A percentile compares a stretch with the other conserved stretches of the same genome.
phyloP scores from a whole-genome alignment of 306 rosid species.

The Castanopsis chinensis region DNA sequence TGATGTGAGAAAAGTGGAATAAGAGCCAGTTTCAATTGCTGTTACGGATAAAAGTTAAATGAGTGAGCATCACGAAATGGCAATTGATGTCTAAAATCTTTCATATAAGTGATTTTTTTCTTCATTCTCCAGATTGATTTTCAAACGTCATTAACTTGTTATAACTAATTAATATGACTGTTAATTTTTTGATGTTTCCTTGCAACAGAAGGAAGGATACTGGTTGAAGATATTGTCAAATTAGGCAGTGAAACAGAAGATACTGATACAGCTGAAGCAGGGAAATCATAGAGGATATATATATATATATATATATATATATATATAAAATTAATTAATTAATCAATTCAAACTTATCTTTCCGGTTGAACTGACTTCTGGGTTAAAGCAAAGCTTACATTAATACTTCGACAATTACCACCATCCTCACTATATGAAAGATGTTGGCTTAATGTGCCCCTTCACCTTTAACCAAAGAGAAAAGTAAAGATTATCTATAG shows the following conservation, averaged over 20 bases:
- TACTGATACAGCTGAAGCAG: conserved; percentile 7
- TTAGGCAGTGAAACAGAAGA: conserved; percentile 35
- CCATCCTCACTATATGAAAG: not conserved
- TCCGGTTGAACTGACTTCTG: not conserved
- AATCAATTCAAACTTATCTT: not conserved
- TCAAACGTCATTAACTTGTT: not conserved
- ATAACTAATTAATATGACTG: not conserved
- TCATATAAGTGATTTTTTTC: not conserved
- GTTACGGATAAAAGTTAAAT: not conserved
- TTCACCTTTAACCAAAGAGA: not conserved
- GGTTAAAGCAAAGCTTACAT: not conserved
- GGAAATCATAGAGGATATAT: conserved; percentile 17
- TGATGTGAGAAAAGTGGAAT: not conserved
- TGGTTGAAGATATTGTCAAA: conserved; percentile 45
- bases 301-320: too few species aligned
- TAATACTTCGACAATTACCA: not conserved
- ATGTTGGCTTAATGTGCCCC: not conserved
- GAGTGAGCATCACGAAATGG: not conserved
- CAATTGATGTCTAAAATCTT: not conserved
- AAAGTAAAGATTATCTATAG: not conserved
- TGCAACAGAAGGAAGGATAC: conserved; percentile 45
- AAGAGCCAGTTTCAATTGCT: not conserved
- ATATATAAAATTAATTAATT: not conserved
- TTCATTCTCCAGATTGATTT: not conserved
- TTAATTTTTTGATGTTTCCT: not conserved